Conservation (phyloP, 2,329 filamentous ascomycete species). For the Ophiostoma tasmaniense region DNA sequence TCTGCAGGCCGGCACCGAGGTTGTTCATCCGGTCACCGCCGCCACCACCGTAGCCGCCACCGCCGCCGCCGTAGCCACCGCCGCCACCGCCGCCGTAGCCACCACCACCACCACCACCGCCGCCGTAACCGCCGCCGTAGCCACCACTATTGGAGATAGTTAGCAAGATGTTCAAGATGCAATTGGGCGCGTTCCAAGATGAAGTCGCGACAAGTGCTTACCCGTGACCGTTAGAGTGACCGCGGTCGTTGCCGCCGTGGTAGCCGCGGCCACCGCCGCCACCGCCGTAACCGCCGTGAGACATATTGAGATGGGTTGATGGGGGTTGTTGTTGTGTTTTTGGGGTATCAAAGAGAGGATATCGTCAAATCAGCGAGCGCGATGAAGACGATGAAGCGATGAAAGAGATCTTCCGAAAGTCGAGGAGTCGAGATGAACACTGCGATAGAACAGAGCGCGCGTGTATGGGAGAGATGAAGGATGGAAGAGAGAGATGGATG, state of each 20-base stretch:
- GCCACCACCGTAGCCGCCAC: slow-evolving; percentile 42
- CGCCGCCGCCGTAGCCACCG: slow-evolving; percentile 25
- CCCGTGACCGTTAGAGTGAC: slow-evolving; percentile 26
- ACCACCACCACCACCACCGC: slow-evolving; percentile 19
- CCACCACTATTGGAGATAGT: slow-evolving; percentile 21
- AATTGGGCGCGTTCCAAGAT: neutral
- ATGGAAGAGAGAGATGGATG: neutral
- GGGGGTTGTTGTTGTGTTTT: neutral
- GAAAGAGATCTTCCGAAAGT: neutral
- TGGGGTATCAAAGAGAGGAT: neutral
- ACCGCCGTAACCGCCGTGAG: slow-evolving; percentile 30
- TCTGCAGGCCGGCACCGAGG: slow-evolving; percentile 79
- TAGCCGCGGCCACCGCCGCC: slow-evolving; percentile 29
- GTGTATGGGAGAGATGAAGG: neutral
- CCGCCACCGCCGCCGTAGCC: slow-evolving; percentile 31
- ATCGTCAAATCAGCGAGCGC: neutral
- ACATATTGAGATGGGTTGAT: slow-evolving; percentile 31
- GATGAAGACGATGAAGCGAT: neutral
- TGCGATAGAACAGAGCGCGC: neutral
- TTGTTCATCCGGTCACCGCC: slow-evolving; percentile 91
- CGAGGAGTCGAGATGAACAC: neutral
- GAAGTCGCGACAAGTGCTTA: neutral
- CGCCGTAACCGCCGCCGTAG: slow-evolving; percentile 26
- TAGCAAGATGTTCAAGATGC: neutral
- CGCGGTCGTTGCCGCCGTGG: slow-evolving; percentile 32